These are phyloP conservation scores for Vigna unguiculata DNA, from an alignment of 306 rosid genomes.

Conservation along the genomic window DNA sequence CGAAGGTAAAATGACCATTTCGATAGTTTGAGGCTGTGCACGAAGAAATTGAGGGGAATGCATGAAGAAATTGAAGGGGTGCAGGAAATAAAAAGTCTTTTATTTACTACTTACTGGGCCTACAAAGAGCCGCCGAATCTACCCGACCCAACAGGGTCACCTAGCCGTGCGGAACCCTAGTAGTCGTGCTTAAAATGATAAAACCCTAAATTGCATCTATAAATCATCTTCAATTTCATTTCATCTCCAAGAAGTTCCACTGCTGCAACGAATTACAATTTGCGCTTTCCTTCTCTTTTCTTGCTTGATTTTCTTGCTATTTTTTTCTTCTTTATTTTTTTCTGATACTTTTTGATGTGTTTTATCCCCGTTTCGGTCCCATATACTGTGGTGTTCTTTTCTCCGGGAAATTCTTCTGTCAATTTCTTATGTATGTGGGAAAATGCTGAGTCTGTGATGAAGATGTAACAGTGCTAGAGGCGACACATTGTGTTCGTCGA, in stretches of 20 bases:
- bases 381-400: neutral
- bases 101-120: constrained; percentile 18
- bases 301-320: neutral
- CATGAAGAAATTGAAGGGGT: no score
- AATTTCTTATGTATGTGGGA: neutral
- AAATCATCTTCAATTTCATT: neutral
- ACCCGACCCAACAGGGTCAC: neutral
- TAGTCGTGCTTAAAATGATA: constrained; percentile 17
- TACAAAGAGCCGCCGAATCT: neutral
- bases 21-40: no score
- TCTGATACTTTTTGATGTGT: neutral
- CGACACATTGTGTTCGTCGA: constrained; percentile 48
- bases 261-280: no score
- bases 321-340: neutral
- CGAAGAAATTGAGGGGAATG: no score
- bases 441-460: constrained; percentile 63
- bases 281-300: no score
- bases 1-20: no score
- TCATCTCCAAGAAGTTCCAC: fast-evolving
- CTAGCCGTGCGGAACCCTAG: constrained; percentile 27
- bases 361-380: no score
- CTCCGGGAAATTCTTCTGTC: neutral
- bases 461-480: constrained; percentile 61
- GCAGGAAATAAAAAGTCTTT: no score
- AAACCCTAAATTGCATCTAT: constrained; percentile 52